Percentiles rank a stretch among this genome's conserved stretches.
phyloP scores from a whole-genome alignment of 73 alveolate species.

The Uronychia binucleata region DNA sequence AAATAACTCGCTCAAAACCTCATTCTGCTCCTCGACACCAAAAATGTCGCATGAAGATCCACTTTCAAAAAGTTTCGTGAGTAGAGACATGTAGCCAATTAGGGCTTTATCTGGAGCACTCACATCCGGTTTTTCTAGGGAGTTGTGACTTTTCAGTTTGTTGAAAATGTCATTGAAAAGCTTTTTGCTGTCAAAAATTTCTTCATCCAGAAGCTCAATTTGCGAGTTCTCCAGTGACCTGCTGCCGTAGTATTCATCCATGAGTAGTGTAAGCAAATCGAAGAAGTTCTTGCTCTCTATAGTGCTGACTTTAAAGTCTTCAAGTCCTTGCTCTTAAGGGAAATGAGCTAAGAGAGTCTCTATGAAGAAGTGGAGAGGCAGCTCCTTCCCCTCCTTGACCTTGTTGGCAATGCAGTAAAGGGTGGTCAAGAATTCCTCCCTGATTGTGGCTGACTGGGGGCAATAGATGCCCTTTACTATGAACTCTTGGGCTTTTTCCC shows the following conservation, averaged over 20 bases:
- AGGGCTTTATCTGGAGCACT: slow-evolving; percentile 20
- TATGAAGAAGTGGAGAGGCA: slow-evolving; percentile 9
- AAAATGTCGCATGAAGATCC: slow-evolving; percentile 19
- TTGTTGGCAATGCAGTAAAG: slow-evolving; percentile 1
- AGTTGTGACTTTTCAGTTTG: slow-evolving; percentile 35
- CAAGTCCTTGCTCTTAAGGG: slow-evolving; percentile 5
- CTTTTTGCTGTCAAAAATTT: slow-evolving; percentile 38
- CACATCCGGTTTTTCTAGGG: slow-evolving; percentile 6
- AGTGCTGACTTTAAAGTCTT: neutral
- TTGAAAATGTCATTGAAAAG: slow-evolving; percentile 33
- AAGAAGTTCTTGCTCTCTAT: slow-evolving; percentile 43
- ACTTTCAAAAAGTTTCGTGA: neutral
- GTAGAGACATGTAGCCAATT: slow-evolving; percentile 11
- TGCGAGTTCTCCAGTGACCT: neutral
- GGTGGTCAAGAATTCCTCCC: slow-evolving; percentile 51
- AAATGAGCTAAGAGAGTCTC: slow-evolving; percentile 1
- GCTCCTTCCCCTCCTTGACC: slow-evolving; percentile 2
- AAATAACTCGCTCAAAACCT: slow-evolving; percentile 50
- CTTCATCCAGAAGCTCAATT: neutral
- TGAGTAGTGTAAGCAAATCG: slow-evolving; percentile 49
- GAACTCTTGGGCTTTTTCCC: neutral
- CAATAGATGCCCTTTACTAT: slow-evolving; percentile 13
- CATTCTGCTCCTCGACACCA: slow-evolving; percentile 26
- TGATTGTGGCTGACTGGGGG: slow-evolving; percentile 13
- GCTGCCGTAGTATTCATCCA: slow-evolving; percentile 47